These are phyloP conservation scores for Talaromyces funiculosus DNA, from an alignment of 2,329 filamentous ascomycete species.

Conservation along the genomic window DNA sequence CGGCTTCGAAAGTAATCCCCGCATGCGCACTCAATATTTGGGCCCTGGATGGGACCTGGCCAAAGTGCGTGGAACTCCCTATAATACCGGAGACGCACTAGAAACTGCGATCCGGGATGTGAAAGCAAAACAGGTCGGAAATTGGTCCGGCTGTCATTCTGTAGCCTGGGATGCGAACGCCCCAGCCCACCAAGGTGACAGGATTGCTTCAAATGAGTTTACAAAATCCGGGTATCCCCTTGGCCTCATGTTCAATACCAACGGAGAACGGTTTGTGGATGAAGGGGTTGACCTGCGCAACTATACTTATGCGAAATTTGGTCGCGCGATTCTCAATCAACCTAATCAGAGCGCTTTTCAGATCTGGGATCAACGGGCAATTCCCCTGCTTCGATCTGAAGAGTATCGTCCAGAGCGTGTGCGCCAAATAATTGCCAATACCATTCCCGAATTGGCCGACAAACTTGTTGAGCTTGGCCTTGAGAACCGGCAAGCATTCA, in stretches of 20 bases:
- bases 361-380: conserved; percentile 54
- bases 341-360: conserved; percentile 57
- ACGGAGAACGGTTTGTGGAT: conserved; percentile 59
- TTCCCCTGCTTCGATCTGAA: conserved; percentile 52
- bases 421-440: conserved; percentile 46
- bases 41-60: conserved; percentile 60
- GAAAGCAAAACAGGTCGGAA: conserved; percentile 49
- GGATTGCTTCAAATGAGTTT: conserved; percentile 58
- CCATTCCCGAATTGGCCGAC: conserved; percentile 52
- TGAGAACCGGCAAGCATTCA: conserved; percentile 41
- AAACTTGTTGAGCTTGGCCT: conserved; percentile 46
- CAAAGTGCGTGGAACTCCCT: conserved; percentile 57
- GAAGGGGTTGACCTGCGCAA: conserved; percentile 62
- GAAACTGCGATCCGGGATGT: conserved; percentile 49
- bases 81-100: conserved; percentile 57
- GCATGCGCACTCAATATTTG: conserved; percentile 50
- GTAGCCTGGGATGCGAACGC: conserved; percentile 62
- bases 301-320: conserved; percentile 63
- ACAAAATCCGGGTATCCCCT: conserved; percentile 66
- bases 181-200: conserved; percentile 50
- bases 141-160: conserved; percentile 62
- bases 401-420: conserved; percentile 59
- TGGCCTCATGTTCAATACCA: conserved; percentile 58
- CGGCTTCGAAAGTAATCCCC: conserved; percentile 58
- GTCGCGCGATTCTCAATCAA: conserved; percentile 56